A percentile compares a stretch with the other conserved stretches of the same genome.
phyloP scores from a whole-genome alignment of 352 stramenopile species.

The Globisporangium recalcitrans region DNA sequence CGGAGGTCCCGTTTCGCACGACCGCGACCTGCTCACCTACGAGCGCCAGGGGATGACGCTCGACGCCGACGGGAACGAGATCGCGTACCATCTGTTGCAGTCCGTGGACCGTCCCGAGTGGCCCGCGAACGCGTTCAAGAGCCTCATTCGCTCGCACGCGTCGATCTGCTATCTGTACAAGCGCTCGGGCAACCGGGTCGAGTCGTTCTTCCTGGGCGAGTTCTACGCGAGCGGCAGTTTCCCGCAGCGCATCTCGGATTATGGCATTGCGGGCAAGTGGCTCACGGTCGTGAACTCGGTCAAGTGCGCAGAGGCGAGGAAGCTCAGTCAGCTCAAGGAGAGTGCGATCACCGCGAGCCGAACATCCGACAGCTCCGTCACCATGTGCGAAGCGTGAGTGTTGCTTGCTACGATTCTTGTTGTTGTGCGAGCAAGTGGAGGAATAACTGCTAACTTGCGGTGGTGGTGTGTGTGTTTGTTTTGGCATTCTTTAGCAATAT shows the following conservation, averaged over 20 bases:
- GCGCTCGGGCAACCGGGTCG: constrained; percentile 12
- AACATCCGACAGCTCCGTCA: background rate
- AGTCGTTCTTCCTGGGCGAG: constrained; percentile 33
- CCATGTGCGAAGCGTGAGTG: background rate
- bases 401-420: background rate
- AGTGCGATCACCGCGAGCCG: background rate
- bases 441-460: no score
- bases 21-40: constrained; percentile 45
- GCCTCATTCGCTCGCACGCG: constrained; percentile 22
- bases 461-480: background rate
- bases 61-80: constrained; percentile 25
- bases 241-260: constrained; percentile 28
- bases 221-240: constrained; percentile 27
- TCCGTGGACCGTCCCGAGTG: constrained; percentile 32
- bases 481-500: constrained; percentile 18
- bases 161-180: constrained; percentile 36
- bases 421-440: background rate
- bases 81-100: constrained; percentile 43
- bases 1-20: constrained; percentile 22
- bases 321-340: constrained; percentile 12
- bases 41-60: constrained; percentile 39
- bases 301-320: constrained; percentile 19
- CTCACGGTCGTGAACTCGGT: constrained; percentile 27
- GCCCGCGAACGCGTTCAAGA: constrained; percentile 22
- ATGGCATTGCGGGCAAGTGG: constrained; percentile 31